Percentiles rank a stretch among this genome's conserved stretches.
phyloP scores from a whole-genome alignment of 257 asterid species.

The Nicotiana sylvestris region DNA sequence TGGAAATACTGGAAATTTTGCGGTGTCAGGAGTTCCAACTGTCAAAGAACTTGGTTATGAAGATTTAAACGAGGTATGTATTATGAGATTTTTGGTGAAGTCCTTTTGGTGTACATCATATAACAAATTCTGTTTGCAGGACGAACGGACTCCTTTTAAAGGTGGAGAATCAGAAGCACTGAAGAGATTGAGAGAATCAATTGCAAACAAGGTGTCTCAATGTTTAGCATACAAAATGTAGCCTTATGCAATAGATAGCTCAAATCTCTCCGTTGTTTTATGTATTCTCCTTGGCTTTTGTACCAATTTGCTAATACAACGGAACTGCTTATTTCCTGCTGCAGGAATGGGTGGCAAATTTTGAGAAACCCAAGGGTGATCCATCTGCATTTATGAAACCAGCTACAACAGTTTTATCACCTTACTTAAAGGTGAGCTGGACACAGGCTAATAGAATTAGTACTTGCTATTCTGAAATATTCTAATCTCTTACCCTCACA shows the following conservation, averaged over 20 bases:
- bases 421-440: conserved; percentile 77
- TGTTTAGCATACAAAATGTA: background rate
- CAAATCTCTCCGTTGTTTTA: background rate
- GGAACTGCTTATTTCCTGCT: conserved; percentile 16
- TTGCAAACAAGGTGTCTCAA: conserved; percentile 55
- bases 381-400: conserved; percentile 86
- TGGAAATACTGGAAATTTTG: conserved; percentile 51
- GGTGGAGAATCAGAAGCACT: conserved; percentile 98
- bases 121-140: conserved; percentile 36
- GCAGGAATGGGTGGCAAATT: conserved; percentile 90
- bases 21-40: conserved; percentile 62
- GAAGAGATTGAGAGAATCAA: conserved; percentile 63
- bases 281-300: background rate
- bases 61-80: conserved; percentile 53
- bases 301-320: background rate
- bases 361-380: conserved; percentile 98
- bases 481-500: conserved; percentile 32
- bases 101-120: conserved; percentile 7
- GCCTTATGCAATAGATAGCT: background rate
- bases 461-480: conserved; percentile 8
- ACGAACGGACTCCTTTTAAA: conserved; percentile 61
- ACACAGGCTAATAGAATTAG: background rate
- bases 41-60: conserved; percentile 71
- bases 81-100: background rate
- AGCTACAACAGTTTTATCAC: conserved; percentile 89